These are phyloP conservation scores for Calonectria pseudoturangicola DNA, from an alignment of 2,329 filamentous ascomycete genomes.

Conservation along the genomic window DNA sequence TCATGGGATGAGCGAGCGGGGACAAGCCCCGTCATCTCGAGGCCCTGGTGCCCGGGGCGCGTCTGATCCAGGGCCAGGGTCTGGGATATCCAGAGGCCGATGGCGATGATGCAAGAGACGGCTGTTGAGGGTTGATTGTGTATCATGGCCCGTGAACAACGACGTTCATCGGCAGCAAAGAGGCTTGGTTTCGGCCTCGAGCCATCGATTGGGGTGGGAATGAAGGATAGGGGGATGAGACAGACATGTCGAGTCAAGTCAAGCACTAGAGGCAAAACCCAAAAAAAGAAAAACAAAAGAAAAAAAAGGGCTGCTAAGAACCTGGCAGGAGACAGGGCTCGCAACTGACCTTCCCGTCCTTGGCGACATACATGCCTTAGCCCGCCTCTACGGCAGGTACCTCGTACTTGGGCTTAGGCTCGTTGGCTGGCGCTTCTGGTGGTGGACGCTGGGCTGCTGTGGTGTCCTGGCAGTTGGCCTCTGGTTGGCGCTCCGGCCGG, in stretches of 20 bases:
- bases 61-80: conserved; percentile 43
- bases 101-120: conserved; percentile 53
- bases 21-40: conserved; percentile 33
- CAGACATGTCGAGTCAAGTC: conserved; percentile 29
- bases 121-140: conserved; percentile 47
- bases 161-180: conserved; percentile 3
- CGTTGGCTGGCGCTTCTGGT: conserved; percentile 41
- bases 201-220: conserved; percentile 24
- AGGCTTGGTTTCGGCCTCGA: conserved; percentile 16
- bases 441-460: conserved; percentile 42
- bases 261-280: conserved; percentile 10
- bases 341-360: conserved; percentile 39
- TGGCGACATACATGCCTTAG: conserved; percentile 41
- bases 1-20: conserved; percentile 41
- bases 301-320: conserved; percentile 20
- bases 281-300: conserved; percentile 22
- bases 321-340: conserved; percentile 26
- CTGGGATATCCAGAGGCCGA: conserved; percentile 41
- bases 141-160: conserved; percentile 29
- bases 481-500: conserved; percentile 43
- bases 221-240: conserved; percentile 27
- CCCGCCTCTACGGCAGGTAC: conserved; percentile 40
- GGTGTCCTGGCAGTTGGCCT: conserved; percentile 34
- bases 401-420: conserved; percentile 45
- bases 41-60: conserved; percentile 45